These are phyloP conservation scores for Pythium guiyangense DNA, from an alignment of 352 stramenopile species.

Conservation along the genomic window DNA sequence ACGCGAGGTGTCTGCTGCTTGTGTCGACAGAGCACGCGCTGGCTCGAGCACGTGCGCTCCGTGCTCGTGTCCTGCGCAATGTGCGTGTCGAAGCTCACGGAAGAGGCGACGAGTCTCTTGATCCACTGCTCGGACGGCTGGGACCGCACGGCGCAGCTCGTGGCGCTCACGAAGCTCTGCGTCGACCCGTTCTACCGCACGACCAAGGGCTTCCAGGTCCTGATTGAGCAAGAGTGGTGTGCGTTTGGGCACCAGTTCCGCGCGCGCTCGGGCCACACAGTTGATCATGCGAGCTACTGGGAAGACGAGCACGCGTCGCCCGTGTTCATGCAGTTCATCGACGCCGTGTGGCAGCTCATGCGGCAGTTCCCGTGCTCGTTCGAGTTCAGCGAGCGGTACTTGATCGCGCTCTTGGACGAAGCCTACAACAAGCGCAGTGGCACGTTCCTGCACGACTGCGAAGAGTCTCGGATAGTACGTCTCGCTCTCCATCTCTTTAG, in stretches of 20 bases:
- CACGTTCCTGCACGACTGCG: slow-evolving; percentile 97
- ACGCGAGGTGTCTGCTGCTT: slow-evolving; percentile 1
- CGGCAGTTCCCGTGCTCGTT: slow-evolving; percentile 96
- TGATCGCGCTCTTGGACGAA: slow-evolving; percentile 95
- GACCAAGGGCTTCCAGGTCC: slow-evolving; percentile 92
- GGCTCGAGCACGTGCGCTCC: slow-evolving; percentile 79
- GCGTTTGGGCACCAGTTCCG: slow-evolving; percentile 99
- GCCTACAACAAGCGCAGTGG: slow-evolving; percentile 96
- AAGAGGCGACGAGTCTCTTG: slow-evolving; percentile 91
- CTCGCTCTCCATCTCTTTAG: too few species aligned
- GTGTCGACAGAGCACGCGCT: slow-evolving; percentile 52
- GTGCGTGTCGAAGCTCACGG: slow-evolving; percentile 85
- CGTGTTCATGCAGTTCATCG: slow-evolving; percentile 99
- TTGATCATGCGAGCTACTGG: slow-evolving; percentile 71
- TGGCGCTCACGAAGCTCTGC: slow-evolving; percentile 93
- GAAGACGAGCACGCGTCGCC: slow-evolving; percentile 96
- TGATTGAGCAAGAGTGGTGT: slow-evolving; percentile 99
- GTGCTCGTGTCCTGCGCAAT: slow-evolving; percentile 87
- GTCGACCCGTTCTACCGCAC: slow-evolving; percentile 98
- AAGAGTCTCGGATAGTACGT: slow-evolving; percentile 80
- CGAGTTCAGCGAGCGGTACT: slow-evolving; percentile 94
- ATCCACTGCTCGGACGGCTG: slow-evolving; percentile 99
- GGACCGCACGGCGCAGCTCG: slow-evolving; percentile 97
- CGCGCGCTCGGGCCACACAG: slow-evolving; percentile 69
- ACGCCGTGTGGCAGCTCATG: slow-evolving; percentile 97